phyloP scores from a whole-genome alignment of 179 eudicot genomes.

The Monotropa hypopitys region DNA sequence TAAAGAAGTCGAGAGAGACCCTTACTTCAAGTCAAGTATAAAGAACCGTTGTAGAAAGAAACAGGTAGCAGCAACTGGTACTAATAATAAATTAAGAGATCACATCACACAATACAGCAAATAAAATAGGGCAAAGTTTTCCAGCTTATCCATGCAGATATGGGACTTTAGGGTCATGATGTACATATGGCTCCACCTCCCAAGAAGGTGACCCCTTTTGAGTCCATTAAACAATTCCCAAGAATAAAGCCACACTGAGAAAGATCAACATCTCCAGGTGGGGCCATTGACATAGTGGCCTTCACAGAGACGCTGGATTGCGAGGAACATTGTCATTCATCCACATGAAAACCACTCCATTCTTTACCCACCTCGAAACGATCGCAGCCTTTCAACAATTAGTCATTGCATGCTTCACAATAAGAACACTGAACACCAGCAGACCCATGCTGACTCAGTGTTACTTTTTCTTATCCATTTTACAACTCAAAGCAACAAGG shows the following conservation, averaged over 20 bases:
- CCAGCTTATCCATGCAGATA: conserved; percentile 1
- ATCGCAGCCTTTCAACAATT: neutral
- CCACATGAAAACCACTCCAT: neutral
- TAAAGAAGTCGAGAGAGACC: neutral
- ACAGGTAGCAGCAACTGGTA: neutral
- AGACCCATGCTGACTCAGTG: neutral
- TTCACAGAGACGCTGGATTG: neutral
- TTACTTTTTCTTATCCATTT: neutral
- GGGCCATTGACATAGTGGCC: neutral
- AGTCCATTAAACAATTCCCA: neutral
- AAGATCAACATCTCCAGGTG: conserved; percentile 1
- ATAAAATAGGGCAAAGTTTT: neutral
- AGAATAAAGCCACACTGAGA: neutral
- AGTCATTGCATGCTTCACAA: neutral
- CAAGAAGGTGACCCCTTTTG: neutral
- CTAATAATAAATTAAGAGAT: neutral
- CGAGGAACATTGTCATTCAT: neutral
- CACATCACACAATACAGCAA: neutral
- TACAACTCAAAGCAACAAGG: neutral
- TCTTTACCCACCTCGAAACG: neutral
- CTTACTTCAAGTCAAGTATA: neutral
- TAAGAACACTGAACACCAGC: too few species aligned
- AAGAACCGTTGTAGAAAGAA: neutral
- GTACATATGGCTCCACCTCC: neutral
- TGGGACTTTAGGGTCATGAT: neutral